phyloP scores from a whole-genome alignment of 495 filamentous ascomycete species.

The Thozetella sp. region DNA sequence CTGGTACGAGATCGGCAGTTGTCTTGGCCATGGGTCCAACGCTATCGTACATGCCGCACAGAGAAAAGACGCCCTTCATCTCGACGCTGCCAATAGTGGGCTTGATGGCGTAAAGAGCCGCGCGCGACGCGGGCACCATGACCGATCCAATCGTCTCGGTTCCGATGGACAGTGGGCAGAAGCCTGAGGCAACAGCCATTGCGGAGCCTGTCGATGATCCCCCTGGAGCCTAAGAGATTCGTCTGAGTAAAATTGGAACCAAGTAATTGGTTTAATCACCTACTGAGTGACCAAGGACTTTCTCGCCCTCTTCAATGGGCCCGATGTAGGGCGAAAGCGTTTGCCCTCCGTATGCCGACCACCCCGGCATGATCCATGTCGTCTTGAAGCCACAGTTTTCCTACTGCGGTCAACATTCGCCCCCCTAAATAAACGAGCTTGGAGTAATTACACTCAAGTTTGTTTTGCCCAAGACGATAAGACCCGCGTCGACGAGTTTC shows the following conservation, averaged over 20 bases:
- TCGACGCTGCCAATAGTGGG: conserved; percentile 10
- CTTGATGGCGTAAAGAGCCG: conserved; percentile 40
- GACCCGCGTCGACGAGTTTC: conserved; percentile 33
- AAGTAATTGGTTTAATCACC: background rate
- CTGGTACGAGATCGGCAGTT: conserved; percentile 17
- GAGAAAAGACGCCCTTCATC: conserved; percentile 8
- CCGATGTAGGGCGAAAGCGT: conserved; percentile 46
- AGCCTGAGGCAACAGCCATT: conserved; percentile 45
- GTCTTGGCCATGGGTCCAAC: conserved; percentile 34
- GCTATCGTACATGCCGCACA: conserved; percentile 26
- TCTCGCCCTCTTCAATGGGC: conserved; percentile 23
- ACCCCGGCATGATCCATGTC: conserved; percentile 33
- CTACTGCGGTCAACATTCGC: background rate
- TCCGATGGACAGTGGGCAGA: conserved; percentile 40
- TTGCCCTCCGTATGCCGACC: conserved; percentile 45
- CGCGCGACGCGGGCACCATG: conserved; percentile 34
- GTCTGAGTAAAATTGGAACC: background rate
- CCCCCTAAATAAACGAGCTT: no score
- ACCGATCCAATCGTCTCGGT: conserved; percentile 51
- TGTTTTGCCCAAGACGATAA: conserved; percentile 68
- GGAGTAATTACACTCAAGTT: conserved; percentile 24
- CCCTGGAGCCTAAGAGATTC: conserved; percentile 26
- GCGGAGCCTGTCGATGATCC: conserved; percentile 54
- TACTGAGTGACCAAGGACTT: conserved; percentile 26
- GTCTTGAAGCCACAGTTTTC: conserved; percentile 27